Base-by-base conservation (phyloP, 176 grass and related monocot genomes). In the Rhynchospora breviuscula region DNA sequence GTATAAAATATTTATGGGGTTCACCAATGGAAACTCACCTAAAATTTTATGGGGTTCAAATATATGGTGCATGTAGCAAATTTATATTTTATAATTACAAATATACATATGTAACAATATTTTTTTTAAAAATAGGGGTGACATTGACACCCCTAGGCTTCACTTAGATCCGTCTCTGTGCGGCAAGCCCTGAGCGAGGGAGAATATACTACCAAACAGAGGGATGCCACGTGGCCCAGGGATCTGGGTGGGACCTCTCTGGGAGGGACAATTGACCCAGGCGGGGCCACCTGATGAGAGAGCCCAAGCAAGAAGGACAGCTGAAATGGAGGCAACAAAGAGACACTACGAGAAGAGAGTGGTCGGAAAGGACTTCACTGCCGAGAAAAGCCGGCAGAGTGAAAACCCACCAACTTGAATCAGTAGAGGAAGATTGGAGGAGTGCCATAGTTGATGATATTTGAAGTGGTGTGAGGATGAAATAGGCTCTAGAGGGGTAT, bases 171-270 rank as follows among this genome's bases (percentile, higher is more conserved):
- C n/a, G n/a, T n/a, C n/a, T n/a, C n/a, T n/a, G n/a, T 90, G 91
- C 8, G 91, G 88, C 0, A 93, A 75, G 0, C 83, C 83, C 35
- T 80, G 22, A n/a, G 84, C 79, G 12, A 93, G 83, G 15, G 79
- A 44, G 70, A 93, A 93, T 73, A 93, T 86, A 81, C 79, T 88
- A 6, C 91, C 91, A 63, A 93, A 88, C 7, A 90, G 23, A 19
- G 91, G 88, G 2, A 90, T 80, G 7, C 88, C 91, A 15, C 91
- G 91, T 0, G 88, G 83, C 0, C 88, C 91, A 0, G 14, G 10
- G 80, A 93, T 81, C 10, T 66, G 56, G 0, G 33, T 80, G 25
- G 46, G 10, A 15, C 91, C 91, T 47, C 44, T 83, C 35, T 77
- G 52, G 47, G 26, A 61, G 7, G 86, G 76, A 22, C 85, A 81